phyloP scores from a whole-genome alignment of 2,329 filamentous ascomycete species.

The Acrocalymma vagum region DNA sequence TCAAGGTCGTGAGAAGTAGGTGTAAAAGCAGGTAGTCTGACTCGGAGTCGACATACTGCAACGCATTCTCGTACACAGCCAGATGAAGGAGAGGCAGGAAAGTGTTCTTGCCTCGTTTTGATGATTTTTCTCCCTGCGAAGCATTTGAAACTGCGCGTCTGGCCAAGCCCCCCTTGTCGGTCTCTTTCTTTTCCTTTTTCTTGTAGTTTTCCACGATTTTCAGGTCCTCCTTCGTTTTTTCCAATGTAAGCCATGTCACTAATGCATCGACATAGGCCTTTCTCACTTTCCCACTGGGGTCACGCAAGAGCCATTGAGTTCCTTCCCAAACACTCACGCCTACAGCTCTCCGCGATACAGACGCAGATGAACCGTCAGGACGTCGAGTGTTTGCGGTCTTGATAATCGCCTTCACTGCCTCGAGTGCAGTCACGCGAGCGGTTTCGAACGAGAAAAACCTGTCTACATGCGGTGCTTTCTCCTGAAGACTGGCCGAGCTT shows the following conservation, averaged over 20 bases:
- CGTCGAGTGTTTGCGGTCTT: constrained; percentile 73
- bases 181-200: constrained; percentile 49
- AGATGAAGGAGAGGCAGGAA: constrained; percentile 87
- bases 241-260: constrained; percentile 83
- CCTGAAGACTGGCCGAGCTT: constrained; percentile 58
- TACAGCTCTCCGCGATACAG: constrained; percentile 76
- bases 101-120: constrained; percentile 65
- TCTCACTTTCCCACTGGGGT: constrained; percentile 79
- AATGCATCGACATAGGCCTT: constrained; percentile 87
- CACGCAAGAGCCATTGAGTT: constrained; percentile 91
- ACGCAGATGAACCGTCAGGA: constrained; percentile 51
- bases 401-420: constrained; percentile 83
- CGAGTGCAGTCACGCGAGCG: constrained; percentile 72
- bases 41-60: constrained; percentile 70
- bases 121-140: constrained; percentile 66
- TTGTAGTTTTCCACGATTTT: constrained; percentile 66
- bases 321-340: constrained; percentile 90
- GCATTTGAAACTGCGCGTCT: constrained; percentile 75
- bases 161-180: constrained; percentile 54
- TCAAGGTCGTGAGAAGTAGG: constrained; percentile 76
- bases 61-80: constrained; percentile 85
- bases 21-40: constrained; percentile 80
- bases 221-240: constrained; percentile 74
- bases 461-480: constrained; percentile 60
- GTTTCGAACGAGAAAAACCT: constrained; percentile 71